phyloP scores from a whole-genome alignment of 1,284 basidiomycete genomes.

The Peniophora sp. region DNA sequence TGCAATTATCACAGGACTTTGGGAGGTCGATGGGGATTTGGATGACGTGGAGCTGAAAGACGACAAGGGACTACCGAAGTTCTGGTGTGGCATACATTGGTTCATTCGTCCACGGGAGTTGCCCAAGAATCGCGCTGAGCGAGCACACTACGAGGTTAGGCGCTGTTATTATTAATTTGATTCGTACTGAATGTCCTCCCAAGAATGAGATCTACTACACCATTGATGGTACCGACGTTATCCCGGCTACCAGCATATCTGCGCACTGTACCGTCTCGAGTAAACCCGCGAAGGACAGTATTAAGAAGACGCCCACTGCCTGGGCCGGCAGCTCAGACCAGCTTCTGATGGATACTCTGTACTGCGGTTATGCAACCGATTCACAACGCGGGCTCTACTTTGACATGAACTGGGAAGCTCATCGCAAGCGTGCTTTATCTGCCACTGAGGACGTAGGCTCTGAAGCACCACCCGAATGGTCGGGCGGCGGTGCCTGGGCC shows the following conservation, averaged over 20 bases:
- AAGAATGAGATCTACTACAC: conserved; percentile 70
- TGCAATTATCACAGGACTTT: conserved; percentile 59
- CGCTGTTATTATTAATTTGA: not conserved
- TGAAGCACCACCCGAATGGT: conserved; percentile 2
- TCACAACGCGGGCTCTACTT: conserved; percentile 55
- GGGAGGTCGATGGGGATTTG: conserved; percentile 32
- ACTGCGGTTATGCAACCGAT: conserved; percentile 53
- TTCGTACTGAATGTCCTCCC: conserved; percentile 3
- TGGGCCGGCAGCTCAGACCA: conserved; percentile 1
- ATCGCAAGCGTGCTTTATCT: conserved; percentile 30
- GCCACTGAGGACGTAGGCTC: conserved; percentile 16
- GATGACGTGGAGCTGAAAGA: conserved; percentile 18
- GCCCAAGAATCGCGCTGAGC: conserved; percentile 44
- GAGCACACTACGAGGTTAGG: conserved; percentile 48
- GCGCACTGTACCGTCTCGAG: conserved; percentile 42
- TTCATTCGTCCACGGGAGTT: conserved; percentile 59
- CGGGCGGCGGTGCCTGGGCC: conserved; percentile 8
- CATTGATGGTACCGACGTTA: conserved; percentile 35
- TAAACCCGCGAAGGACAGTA: conserved; percentile 9
- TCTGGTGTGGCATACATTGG: conserved; percentile 61
- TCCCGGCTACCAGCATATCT: conserved; percentile 43
- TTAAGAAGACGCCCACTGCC: not conserved
- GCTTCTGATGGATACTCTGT: conserved; percentile 27
- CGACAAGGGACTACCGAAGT: conserved; percentile 17
- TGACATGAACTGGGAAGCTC: conserved; percentile 47